Base-by-base conservation (phyloP, 1,284 basidiomycete species). In the Trametes hirsuta region DNA sequence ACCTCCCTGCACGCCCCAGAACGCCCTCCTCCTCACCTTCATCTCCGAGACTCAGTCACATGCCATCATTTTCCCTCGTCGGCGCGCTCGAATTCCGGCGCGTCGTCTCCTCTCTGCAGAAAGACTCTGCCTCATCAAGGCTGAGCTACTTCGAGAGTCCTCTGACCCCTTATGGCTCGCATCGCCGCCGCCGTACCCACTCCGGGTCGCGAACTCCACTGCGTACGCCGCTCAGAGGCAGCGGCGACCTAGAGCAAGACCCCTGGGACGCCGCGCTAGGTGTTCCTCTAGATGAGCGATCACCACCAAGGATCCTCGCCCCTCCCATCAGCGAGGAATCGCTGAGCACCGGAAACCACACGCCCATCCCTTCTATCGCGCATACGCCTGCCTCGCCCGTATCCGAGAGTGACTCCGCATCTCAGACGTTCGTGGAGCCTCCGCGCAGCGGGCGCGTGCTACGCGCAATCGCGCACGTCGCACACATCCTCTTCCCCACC, bases 41-140 rank as follows among this genome's bases (percentile, higher is more conserved):
- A 74, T 54, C 79, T 6, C 69, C 78, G 8, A 75, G 75, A 36
- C 63, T 77, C 21, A 70, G 74, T 8, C 82, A 85, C 59, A 83
- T 93, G 75, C 90, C 90, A 1, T 91, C 90, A 1, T 94, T 95
- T 74, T 97, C 95, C 6, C 83, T 98, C 1, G 84, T 97, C 2
- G 93, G 95, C 9, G 95, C 96, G 0, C 85, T 98, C 53, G 96
- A 98, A 73, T 98, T 98, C 75, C 82, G 94, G 30, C 90, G 95
- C 61, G 91, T 97, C 14, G 90, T 98, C 14, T 83, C 90, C 15
- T 90, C 90, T 0, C 79, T 98, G 9, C 84, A 87, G 58, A 80
- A 82, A 51, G 81, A 90, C 65, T 85, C 88, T 1, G 78, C 86
- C 0, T 77, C 79, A 0, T 76, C 82, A 0, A 80, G 84, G 1